Conservation (phyloP, 2,329 filamentous ascomycete species). For the Venturia effusa region DNA sequence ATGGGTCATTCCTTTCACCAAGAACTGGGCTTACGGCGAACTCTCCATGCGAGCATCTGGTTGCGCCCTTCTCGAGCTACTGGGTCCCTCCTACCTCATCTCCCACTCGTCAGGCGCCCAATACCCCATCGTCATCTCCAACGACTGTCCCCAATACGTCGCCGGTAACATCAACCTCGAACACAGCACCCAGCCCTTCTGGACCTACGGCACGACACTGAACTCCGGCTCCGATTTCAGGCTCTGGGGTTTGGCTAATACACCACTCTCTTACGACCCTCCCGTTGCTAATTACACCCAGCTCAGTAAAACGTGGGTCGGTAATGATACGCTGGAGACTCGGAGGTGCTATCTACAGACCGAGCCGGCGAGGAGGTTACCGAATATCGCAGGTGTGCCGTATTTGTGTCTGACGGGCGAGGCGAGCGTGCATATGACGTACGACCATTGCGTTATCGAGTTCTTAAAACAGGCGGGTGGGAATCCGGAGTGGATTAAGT, state of each 20-base stretch:
- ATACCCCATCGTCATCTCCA: constrained; percentile 38
- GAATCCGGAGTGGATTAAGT: constrained; percentile 47
- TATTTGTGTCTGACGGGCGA: constrained; percentile 42
- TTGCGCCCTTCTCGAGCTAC: constrained; percentile 31
- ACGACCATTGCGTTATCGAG: constrained; percentile 43
- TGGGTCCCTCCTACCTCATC: constrained; percentile 34
- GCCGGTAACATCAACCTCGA: constrained; percentile 43
- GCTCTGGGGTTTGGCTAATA: constrained; percentile 24
- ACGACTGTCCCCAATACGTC: constrained; percentile 37
- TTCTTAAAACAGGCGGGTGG: constrained; percentile 42
- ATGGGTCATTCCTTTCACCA: constrained; percentile 19
- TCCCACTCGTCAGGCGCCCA: constrained; percentile 40
- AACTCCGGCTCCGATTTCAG: constrained; percentile 16
- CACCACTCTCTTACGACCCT: constrained; percentile 24
- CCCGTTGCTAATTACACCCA: constrained; percentile 17
- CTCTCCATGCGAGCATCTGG: constrained; percentile 28
- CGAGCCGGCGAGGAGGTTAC: not conserved
- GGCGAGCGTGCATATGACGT: constrained; percentile 43
- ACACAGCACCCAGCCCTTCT: constrained; percentile 23
- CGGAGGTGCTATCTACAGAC: not conserved
- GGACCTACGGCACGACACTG: not conserved
- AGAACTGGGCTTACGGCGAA: constrained; percentile 21
- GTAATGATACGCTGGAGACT: not conserved
- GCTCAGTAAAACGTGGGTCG: constrained; percentile 17
- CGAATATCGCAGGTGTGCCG: constrained; percentile 31